A percentile compares a stretch with the other conserved stretches of the same genome.
Conservation (phyloP, 1,284 basidiomycete genomes). For the Microbotryum saponariae region DNA sequence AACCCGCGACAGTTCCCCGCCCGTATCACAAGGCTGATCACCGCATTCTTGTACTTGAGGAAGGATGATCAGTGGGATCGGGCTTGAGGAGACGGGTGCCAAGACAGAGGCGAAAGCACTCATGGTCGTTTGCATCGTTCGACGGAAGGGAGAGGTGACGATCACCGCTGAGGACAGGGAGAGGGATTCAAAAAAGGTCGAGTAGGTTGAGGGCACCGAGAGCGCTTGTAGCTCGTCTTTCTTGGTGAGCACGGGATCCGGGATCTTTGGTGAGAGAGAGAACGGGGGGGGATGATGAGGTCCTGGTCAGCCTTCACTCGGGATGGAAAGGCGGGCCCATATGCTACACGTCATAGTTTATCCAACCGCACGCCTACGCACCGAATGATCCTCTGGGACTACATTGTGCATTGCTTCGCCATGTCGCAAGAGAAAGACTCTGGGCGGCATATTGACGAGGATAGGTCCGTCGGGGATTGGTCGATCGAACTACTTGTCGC, state of each 20-base stretch:
- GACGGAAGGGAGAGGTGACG: slow-evolving; percentile 18
- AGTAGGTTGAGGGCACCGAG: slow-evolving; percentile 15
- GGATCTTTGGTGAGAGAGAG: neutral
- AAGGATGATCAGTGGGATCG: slow-evolving; percentile 14
- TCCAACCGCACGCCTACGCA: neutral
- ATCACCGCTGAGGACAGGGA: slow-evolving; percentile 14
- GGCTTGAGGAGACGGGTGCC: neutral
- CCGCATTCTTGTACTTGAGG: slow-evolving; percentile 30
- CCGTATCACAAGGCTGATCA: slow-evolving; percentile 22
- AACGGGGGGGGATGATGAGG: too few species aligned
- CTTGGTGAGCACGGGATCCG: neutral
- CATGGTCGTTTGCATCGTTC: slow-evolving; percentile 27
- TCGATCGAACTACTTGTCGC: too few species aligned
- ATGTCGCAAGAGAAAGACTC: slow-evolving; percentile 16
- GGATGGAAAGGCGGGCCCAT: neutral
- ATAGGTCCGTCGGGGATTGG: too few species aligned
- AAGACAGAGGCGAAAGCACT: slow-evolving; percentile 20
- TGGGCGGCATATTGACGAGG: slow-evolving; percentile 10
- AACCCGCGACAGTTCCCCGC: slow-evolving; percentile 15
- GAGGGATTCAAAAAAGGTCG: slow-evolving; percentile 22
- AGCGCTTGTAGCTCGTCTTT: slow-evolving; percentile 3
- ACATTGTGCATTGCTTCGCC: slow-evolving; percentile 11
- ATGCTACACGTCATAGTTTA: neutral
- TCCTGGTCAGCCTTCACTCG: neutral
- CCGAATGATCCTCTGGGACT: neutral